Evolutionary conservation across 805 yeast species (phyloP).

Genomic region (Lachancea waltii): DNA sequence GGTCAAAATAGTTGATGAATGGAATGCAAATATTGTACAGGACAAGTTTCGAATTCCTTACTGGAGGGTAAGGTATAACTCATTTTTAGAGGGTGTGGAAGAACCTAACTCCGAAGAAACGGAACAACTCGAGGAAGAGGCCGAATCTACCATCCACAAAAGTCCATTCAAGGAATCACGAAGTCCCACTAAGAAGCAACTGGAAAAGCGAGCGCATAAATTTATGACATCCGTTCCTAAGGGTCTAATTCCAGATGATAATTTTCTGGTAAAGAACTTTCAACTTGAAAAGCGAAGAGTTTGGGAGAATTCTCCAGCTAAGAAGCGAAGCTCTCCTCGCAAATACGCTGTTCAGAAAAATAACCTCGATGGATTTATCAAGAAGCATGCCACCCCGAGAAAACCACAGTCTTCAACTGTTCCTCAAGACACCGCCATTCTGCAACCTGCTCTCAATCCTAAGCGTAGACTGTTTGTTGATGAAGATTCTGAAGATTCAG

Average conservation of each 20-base stretch:
- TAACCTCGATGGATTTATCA: conserved; percentile 21
- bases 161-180: background rate
- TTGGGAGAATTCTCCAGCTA: background rate
- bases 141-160: too few relatives aligned
- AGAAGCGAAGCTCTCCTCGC: conserved; percentile 8
- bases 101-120: conserved; percentile 1
- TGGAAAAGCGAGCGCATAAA: conserved; percentile 13
- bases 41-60: conserved; percentile 10
- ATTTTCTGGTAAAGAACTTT: conserved; percentile 14
- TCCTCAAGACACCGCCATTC: background rate
- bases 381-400: conserved; percentile 19
- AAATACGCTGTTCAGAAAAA: conserved; percentile 19
- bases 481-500: conserved; percentile 7
- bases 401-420: conserved; percentile 1
- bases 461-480: conserved; percentile 21
- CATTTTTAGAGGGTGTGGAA: conserved; percentile 12
- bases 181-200: conserved; percentile 19
- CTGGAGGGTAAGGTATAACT: conserved; percentile 23
- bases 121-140: background rate
- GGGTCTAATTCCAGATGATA: conserved; percentile 15
- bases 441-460: conserved; percentile 1
- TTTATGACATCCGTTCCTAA: conserved; percentile 22
- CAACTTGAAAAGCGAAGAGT: conserved; percentile 4
- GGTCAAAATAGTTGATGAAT: conserved; percentile 21
- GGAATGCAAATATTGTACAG: conserved; percentile 9